These are phyloP conservation scores for Balansia obtecta DNA, from an alignment of 2,329 filamentous ascomycete genomes.

Conservation along the genomic window DNA sequence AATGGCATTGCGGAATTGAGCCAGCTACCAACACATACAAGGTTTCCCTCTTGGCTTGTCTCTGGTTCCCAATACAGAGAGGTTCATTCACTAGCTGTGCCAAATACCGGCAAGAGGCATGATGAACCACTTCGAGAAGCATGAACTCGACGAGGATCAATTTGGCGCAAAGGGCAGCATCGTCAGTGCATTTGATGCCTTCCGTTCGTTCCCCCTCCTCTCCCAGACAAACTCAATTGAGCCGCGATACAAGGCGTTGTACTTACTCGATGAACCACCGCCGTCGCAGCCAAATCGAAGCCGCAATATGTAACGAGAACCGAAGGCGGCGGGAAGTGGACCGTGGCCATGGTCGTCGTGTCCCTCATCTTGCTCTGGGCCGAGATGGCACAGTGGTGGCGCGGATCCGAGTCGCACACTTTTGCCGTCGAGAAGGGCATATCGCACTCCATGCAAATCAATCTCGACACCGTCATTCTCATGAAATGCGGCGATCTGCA, in stretches of 20 bases:
- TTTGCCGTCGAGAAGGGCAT: conserved; percentile 92
- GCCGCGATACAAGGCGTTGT: not conserved
- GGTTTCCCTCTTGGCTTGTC: too few relatives aligned
- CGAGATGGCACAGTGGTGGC: conserved; percentile 74
- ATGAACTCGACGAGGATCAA: conserved; percentile 56
- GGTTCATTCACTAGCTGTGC: not conserved
- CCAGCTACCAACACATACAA: not conserved
- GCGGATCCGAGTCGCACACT: conserved; percentile 71
- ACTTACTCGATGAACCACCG: not conserved
- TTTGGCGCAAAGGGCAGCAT: conserved; percentile 64
- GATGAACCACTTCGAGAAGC: conserved; percentile 72
- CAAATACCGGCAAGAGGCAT: conserved; percentile 1
- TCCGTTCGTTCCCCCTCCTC: conserved; percentile 53
- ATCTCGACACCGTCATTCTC: conserved; percentile 80
- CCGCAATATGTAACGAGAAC: conserved; percentile 80
- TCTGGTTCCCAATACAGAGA: too few relatives aligned
- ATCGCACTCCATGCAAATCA: conserved; percentile 79
- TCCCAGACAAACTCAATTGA: not conserved
- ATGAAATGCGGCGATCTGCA: conserved; percentile 87
- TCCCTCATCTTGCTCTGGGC: conserved; percentile 64
- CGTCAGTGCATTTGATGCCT: conserved; percentile 88
- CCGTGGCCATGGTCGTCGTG: conserved; percentile 64
- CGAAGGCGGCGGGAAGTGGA: conserved; percentile 85
- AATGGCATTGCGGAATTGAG: not conserved
- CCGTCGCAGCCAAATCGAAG: conserved; percentile 76